phyloP scores from a whole-genome alignment of 352 stramenopile genomes.

The Phytopythium litorale region DNA sequence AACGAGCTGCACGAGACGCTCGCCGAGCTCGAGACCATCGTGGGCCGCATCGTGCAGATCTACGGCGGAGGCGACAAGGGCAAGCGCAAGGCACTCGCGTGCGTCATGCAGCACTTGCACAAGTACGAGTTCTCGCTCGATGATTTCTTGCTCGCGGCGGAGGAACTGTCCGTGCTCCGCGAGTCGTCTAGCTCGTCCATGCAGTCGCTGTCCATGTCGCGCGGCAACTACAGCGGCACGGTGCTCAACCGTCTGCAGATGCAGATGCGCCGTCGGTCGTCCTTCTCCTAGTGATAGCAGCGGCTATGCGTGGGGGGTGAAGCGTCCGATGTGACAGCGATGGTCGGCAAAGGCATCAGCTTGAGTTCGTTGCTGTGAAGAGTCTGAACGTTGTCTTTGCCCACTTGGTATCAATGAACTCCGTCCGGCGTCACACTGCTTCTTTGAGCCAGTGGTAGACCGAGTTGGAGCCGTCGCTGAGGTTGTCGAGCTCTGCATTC shows the following conservation, averaged over 20 bases:
- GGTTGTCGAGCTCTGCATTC: neutral
- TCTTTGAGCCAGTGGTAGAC: constrained; percentile 61
- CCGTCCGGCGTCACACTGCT: constrained; percentile 21
- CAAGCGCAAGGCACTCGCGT: constrained; percentile 66
- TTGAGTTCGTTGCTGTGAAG: too few species aligned
- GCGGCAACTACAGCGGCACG: constrained; percentile 6
- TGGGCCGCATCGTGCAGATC: constrained; percentile 51
- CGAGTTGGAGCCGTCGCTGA: constrained; percentile 42
- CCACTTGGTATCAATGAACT: too few species aligned
- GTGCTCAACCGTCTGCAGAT: constrained; percentile 57
- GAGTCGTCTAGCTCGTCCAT: constrained; percentile 10
- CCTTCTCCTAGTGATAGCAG: constrained; percentile 30
- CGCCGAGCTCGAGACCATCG: constrained; percentile 46
- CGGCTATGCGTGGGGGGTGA: too few species aligned
- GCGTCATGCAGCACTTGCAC: constrained; percentile 72
- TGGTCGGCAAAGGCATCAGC: too few species aligned
- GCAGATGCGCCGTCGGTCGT: constrained; percentile 50
- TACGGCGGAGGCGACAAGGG: constrained; percentile 67
- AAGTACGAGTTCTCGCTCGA: constrained; percentile 84
- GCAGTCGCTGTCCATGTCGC: constrained; percentile 1
- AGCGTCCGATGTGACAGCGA: too few species aligned
- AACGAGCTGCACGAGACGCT: constrained; percentile 51
- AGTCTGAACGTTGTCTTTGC: too few species aligned
- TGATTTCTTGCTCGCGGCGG: constrained; percentile 58
- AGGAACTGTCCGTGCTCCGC: constrained; percentile 34